A percentile compares a stretch with the other conserved stretches of the same genome.
phyloP scores from a whole-genome alignment of 306 rosid species.

The Phaseolus lunatus region DNA sequence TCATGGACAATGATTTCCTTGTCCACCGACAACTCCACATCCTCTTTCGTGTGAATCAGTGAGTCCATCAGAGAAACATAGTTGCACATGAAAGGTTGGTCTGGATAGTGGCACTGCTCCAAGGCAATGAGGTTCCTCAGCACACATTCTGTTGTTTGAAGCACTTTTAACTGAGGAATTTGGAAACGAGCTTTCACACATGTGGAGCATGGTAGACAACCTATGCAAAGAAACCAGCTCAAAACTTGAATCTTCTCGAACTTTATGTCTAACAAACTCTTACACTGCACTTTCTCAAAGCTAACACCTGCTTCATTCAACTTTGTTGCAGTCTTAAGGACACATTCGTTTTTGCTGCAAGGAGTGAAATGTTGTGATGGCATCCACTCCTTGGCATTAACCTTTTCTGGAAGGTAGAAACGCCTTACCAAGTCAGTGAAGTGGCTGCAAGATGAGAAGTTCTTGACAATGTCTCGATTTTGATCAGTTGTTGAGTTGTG shows the following conservation, averaged over 20 bases:
- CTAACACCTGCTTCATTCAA: constrained; percentile 48
- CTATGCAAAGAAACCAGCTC: constrained; percentile 41
- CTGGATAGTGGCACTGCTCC: constrained; percentile 62
- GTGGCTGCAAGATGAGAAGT: constrained; percentile 25
- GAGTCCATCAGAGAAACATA: constrained; percentile 53
- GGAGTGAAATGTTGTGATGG: neutral
- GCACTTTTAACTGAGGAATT: constrained; percentile 32
- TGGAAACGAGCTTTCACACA: neutral
- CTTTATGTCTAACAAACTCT: constrained; percentile 26
- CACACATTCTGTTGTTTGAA: constrained; percentile 48
- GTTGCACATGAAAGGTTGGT: constrained; percentile 51
- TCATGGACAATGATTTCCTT: constrained; percentile 42
- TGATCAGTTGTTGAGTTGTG: neutral
- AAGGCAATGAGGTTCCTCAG: constrained; percentile 61
- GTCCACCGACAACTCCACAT: constrained; percentile 57
- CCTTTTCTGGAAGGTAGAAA: constrained; percentile 31
- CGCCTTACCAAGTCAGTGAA: constrained; percentile 48
- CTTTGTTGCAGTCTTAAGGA: constrained; percentile 39
- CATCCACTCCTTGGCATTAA: neutral
- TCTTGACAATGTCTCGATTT: constrained; percentile 1
- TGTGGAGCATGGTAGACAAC: constrained; percentile 26
- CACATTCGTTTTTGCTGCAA: neutral
- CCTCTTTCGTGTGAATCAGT: constrained; percentile 51
- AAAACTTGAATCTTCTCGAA: constrained; percentile 5
- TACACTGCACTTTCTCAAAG: constrained; percentile 31